Evolutionary conservation across 768 basidiomycete genomes (phyloP).

Genomic region (Leccinum sublutescens): DNA sequence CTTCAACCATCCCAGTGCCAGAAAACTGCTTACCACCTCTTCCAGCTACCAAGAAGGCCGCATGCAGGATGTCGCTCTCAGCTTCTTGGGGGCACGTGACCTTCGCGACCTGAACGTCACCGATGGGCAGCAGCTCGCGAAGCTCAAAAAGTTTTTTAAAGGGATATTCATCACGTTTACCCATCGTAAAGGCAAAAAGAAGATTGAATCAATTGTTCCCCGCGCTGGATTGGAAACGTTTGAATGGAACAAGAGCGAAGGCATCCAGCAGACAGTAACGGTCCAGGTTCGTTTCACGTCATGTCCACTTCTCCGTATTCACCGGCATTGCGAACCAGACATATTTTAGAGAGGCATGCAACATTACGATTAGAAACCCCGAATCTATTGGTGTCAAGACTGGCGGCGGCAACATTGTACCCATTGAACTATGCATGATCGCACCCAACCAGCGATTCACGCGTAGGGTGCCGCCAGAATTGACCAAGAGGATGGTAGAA

Average conservation of each 20-base stretch:
- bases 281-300: conserved; percentile 36
- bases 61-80: conserved; percentile 33
- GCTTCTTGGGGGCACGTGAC: conserved; percentile 24
- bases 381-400: conserved; percentile 38
- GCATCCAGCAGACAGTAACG: conserved; percentile 27
- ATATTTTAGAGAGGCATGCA: conserved; percentile 38
- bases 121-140: conserved; percentile 27
- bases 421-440: conserved; percentile 48
- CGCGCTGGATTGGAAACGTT: conserved; percentile 42
- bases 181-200: conserved; percentile 28
- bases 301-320: neutral
- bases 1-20: neutral
- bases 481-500: conserved; percentile 39
- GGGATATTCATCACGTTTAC: conserved; percentile 33
- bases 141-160: conserved; percentile 40
- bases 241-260: conserved; percentile 31
- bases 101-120: conserved; percentile 31
- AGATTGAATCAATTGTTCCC: conserved; percentile 36
- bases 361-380: conserved; percentile 32
- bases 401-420: conserved; percentile 40
- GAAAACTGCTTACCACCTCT: neutral
- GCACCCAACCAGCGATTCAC: conserved; percentile 49
- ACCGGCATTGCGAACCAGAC: conserved; percentile 34
- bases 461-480: conserved; percentile 40
- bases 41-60: conserved; percentile 28